Evolutionary conservation across 148 eudicot genomes (phyloP), one percentile per base, ranked within the genome.

Genomic region (Vaccinium myrtillus): DNA sequence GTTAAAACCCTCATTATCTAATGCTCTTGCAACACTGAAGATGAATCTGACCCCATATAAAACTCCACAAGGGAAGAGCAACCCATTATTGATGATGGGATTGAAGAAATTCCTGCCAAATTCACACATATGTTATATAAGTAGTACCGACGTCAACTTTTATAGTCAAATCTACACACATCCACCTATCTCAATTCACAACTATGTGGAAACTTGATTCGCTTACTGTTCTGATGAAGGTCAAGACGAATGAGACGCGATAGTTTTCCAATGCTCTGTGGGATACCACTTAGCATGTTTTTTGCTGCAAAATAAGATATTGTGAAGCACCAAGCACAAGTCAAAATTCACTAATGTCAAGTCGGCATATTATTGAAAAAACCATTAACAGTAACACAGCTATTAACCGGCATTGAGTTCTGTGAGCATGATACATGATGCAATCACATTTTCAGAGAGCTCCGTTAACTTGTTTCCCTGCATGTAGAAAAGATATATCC

Each of bases 181-280:
- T 1, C 10, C 46, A 70, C 6, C 19, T 1, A 43, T 14, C 48
- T 23, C 56, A 61, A 25, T 11, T 14, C 32, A 36, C 56, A 61
- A 25, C 18, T 69, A 69, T 30, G 39, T 69, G 7, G 3, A 95
- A 16, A 76, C 49, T 49, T 49, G 79, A 76, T 59, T 82, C 65
- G 89, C 98, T 93, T 89, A 97, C 99, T 94, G 89, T 97, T 97
- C 84, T 93, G 98, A 87, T 90, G 94, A 83, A 97, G 88, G 84
- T 97, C 94, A 59, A 97, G 98, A 86, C 98, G 93, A 82, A 97
- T 91, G 84, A 97, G 91, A 86, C 91, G 94, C 67, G 92, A 87
- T 81, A 97, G 98, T 89, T 88, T 83, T 86, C 98, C 99, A 80
- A 95, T 95, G 83, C 88, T 93, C 85, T 91, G 93, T 19, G 99